Conservation (phyloP, 176 grass and related monocot species). For the Triticum dicoccoides region DNA sequence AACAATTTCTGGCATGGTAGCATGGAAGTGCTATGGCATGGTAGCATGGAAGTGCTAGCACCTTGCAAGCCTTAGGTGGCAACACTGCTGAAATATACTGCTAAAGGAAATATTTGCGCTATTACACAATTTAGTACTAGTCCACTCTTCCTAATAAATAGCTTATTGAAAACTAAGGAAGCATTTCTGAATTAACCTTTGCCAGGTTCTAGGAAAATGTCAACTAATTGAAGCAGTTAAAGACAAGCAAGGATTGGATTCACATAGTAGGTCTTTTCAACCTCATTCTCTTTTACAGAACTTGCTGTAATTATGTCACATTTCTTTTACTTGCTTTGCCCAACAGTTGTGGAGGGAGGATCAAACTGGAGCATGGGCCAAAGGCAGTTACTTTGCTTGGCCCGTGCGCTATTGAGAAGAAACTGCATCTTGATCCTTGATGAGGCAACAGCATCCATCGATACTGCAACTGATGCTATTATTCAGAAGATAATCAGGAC, state of each 20-base stretch:
- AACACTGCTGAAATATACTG: no score
- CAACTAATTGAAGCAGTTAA: conserved; percentile 15
- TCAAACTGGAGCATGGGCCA: conserved; percentile 48
- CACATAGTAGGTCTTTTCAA: neutral
- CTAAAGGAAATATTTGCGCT: no score
- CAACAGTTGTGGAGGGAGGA: conserved; percentile 57
- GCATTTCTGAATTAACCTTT: neutral
- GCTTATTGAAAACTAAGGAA: neutral
- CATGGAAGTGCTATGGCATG: no score
- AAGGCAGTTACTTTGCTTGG: conserved; percentile 58
- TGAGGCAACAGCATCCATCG: conserved; percentile 63
- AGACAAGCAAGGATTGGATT: conserved; percentile 10
- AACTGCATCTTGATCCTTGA: conserved; percentile 59
- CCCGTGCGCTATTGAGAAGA: conserved; percentile 48
- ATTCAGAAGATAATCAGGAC: conserved; percentile 64
- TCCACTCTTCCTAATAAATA: neutral
- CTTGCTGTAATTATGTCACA: neutral
- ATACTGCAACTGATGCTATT: conserved; percentile 61
- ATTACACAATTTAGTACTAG: neutral
- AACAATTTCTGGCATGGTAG: no score
- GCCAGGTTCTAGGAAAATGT: conserved; percentile 24
- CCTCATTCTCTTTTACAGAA: neutral
- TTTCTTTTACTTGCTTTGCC: neutral
- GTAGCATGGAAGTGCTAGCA: no score
- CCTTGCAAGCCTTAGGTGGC: no score